Base-by-base conservation (phyloP, 225 moss, liverwort and hornwort species). In the Marchantia paleacea region DNA sequence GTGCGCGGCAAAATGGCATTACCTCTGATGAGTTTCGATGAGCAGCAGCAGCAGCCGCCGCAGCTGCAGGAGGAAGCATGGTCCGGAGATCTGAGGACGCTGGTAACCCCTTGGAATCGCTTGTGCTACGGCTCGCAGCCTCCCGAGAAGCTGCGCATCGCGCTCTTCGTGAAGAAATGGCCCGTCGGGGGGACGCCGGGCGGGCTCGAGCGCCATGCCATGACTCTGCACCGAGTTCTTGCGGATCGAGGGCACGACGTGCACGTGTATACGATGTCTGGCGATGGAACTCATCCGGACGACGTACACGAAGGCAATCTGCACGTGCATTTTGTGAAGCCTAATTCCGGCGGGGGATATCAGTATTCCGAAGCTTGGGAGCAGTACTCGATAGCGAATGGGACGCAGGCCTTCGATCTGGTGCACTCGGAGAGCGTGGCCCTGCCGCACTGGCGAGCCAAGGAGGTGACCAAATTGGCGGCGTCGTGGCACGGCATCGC, bases 401-500 rank as follows among this genome's bases (percentile, higher is more conserved):
- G 55, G 53, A 81, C 80, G 22, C 47, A 47, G 22, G 76, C 84
- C 49, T 95, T 99, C 67, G 90, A 99, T 75, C 82, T 94, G 10
- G 94, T 99, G 85, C 99, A 99, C 67, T 90, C 99, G 2, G 99
- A 99, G 82, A 94, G 95, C 48, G 99, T 99, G 10, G 99, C 95
- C 12, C 84, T 99, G 30, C 95, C 99, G 9, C 94, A 99, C 57
- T 99, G 93, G 95, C 80, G 89, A 62, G 99, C 95, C 20, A 78
- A 80, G 55, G 89, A 84, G 0, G 78, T 94, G 39, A 63, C 80
- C 16, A 89, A 87, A n/a, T 50, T 95, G 78, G 95, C 94, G 12
- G 99, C 95, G 18, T 99, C 99, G 16, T 99, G 99, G 99, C 99
- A 99, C 82, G 99, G 99, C n/a, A 99, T 99, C 72, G 93, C 94